Base-by-base conservation (phyloP, 2,329 filamentous ascomycete genomes). In the Stromatinia cepivora region DNA sequence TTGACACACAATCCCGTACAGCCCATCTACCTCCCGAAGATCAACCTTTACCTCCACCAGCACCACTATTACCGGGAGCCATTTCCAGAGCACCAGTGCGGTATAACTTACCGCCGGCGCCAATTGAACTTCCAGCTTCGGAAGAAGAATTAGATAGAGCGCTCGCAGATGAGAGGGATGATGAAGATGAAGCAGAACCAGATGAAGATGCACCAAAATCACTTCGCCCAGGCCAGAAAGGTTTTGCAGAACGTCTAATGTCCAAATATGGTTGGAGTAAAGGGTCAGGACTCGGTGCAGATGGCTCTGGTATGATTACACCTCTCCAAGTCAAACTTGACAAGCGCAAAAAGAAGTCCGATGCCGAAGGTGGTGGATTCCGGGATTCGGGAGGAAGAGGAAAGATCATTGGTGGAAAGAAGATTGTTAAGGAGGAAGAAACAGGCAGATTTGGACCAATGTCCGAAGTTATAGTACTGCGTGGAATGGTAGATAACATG, bases 231-330 rank as follows among this genome's bases (percentile, higher is more conserved):
- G 92, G 93, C 22, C 92, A 97, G 79, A 87, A 89, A 73, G 92
- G 90, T 65, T 97, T 97, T 79, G 95, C 93, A 0, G 88, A 93
- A 73, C 90, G 93, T 46, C 86, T 98, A 69, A 93, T 99, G 88
- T 87, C 88, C 71, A 98, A 97, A 79, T 95, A 97, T 81, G 95
- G 95, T 68, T 98, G 94, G 92, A 90, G 89, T 48, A 90, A 94
- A 76, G 95, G 95, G 34, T 86, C 90, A 72, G 95, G 95, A 28
- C 87, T 99, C 5, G 95, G 95, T 73, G 93, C 92, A 22, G 87
- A 90, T 72, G 88, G 88, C 45, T 88, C 89, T 34, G 95, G 95
- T 71, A 97, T 99, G 75, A 85, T 92, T 67, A 92, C 93, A 31
- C 92, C 94, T 6, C 83, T 99, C 5, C 88, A 88, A 59, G 91